Percentiles rank a stretch among this genome's conserved stretches.
Conservation (phyloP, 345 rosid species). For the Acer saccharum region DNA sequence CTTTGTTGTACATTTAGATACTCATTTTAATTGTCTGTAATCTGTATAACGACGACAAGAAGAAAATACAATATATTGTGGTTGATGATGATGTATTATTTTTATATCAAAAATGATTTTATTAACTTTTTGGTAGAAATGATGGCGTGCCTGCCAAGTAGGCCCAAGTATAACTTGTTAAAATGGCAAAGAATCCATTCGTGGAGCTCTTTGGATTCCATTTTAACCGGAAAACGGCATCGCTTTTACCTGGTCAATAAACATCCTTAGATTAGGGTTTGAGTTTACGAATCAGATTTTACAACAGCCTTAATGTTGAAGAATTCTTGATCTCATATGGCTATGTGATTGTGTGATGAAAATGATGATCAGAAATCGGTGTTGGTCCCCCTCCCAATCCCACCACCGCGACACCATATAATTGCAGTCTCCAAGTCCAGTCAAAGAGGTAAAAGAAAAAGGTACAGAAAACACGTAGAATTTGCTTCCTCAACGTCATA, state of each 20-base stretch:
- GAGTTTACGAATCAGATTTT: not conserved
- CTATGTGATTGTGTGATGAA: not conserved
- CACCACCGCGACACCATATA: not conserved
- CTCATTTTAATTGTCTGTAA: no score
- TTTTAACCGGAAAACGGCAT: constrained; percentile 16
- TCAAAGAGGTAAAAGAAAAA: not conserved
- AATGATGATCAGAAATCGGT: not conserved
- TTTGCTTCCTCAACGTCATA: not conserved
- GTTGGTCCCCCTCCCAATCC: not conserved
- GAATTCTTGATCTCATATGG: not conserved
- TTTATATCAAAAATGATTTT: no score
- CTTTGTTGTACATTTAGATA: no score
- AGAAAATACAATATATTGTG: no score
- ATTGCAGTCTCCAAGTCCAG: not conserved
- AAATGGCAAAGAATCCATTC: constrained; percentile 34
- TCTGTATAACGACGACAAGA: no score
- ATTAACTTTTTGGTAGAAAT: not conserved
- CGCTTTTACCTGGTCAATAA: constrained; percentile 3
- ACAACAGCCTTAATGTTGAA: not conserved
- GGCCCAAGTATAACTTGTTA: constrained; percentile 25
- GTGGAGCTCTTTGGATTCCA: constrained; percentile 9
- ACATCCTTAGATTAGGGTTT: not conserved
- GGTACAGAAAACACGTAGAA: not conserved
- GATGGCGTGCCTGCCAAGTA: not conserved
- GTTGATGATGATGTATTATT: not conserved